Percentiles rank a stretch among this genome's conserved stretches.
Conservation (phyloP, 768 basidiomycete genomes). For the Serpula lacrymans region DNA sequence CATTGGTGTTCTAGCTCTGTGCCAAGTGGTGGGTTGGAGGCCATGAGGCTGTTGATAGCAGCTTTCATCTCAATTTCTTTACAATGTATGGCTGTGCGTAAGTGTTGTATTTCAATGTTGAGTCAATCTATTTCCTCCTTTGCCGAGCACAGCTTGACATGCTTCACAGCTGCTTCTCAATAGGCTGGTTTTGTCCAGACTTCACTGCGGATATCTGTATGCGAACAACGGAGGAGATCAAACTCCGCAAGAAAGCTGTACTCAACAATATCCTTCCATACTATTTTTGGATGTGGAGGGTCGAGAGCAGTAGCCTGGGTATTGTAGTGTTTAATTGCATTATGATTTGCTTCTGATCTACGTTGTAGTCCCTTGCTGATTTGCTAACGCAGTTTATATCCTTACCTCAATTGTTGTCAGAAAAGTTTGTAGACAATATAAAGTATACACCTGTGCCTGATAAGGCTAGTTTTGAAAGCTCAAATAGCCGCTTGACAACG, state of each 20-base stretch:
- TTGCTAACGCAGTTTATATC: slow-evolving; percentile 27
- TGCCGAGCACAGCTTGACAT: too few species aligned
- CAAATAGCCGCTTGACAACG: slow-evolving; percentile 25
- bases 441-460: slow-evolving; percentile 16
- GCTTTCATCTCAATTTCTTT: too few species aligned
- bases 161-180: slow-evolving; percentile 19
- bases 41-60: not conserved
- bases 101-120: too few species aligned
- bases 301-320: slow-evolving; percentile 17
- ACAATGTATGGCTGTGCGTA: too few species aligned
- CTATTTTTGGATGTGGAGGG: slow-evolving; percentile 19
- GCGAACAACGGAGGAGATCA: slow-evolving; percentile 21
- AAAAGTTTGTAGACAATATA: not conserved
- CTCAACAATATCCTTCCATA: slow-evolving; percentile 22
- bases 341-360: slow-evolving; percentile 19
- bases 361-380: slow-evolving; percentile 26
- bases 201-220: slow-evolving; percentile 18
- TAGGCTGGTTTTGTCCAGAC: slow-evolving; percentile 21
- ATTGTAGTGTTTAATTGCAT: slow-evolving; percentile 28
- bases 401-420: too few species aligned
- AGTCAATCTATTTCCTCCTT: too few species aligned
- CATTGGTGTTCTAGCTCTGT: slow-evolving; percentile 1
- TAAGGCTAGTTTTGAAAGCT: slow-evolving; percentile 22
- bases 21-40: not conserved
- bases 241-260: slow-evolving; percentile 29